These are phyloP conservation scores for Cairneyella variabilis DNA, from an alignment of 495 filamentous ascomycete genomes.

Conservation along the genomic window DNA sequence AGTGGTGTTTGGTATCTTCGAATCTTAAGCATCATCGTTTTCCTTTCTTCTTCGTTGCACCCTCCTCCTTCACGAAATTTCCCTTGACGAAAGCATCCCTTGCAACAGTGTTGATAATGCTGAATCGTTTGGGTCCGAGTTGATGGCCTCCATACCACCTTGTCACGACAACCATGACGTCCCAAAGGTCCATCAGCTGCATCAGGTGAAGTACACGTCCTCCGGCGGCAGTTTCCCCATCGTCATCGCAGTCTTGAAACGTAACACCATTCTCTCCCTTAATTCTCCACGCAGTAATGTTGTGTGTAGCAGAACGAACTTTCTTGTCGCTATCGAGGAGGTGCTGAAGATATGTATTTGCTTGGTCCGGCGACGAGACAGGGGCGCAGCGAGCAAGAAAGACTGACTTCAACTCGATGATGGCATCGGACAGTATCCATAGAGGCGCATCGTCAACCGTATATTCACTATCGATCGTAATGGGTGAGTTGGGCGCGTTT, in stretches of 20 bases:
- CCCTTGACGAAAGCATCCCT: slow-evolving; percentile 81
- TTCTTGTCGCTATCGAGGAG: slow-evolving; percentile 77
- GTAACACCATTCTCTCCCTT: slow-evolving; percentile 40
- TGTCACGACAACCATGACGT: slow-evolving; percentile 89
- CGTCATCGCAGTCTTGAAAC: slow-evolving; percentile 90
- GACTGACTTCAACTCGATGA: slow-evolving; percentile 80
- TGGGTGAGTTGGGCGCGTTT: not conserved
- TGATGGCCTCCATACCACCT: slow-evolving; percentile 92
- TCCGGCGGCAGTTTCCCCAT: slow-evolving; percentile 94
- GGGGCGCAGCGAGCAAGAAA: slow-evolving; percentile 74
- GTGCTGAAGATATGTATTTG: slow-evolving; percentile 63
- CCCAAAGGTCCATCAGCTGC: slow-evolving; percentile 92
- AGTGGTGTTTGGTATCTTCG: not conserved
- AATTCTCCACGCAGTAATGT: slow-evolving; percentile 68
- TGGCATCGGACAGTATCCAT: slow-evolving; percentile 68
- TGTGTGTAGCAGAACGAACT: slow-evolving; percentile 82
- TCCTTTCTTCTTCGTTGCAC: slow-evolving; percentile 47
- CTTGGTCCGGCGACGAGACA: slow-evolving; percentile 65
- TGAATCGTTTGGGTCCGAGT: slow-evolving; percentile 83
- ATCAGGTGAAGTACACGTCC: slow-evolving; percentile 80
- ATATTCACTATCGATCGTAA: not conserved
- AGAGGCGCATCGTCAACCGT: slow-evolving; percentile 38
- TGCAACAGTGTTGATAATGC: slow-evolving; percentile 81
- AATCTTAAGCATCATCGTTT: slow-evolving; percentile 42
- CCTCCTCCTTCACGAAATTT: slow-evolving; percentile 55